phyloP scores from a whole-genome alignment of 73 alveolate genomes.

The Paramecium bursaria region DNA sequence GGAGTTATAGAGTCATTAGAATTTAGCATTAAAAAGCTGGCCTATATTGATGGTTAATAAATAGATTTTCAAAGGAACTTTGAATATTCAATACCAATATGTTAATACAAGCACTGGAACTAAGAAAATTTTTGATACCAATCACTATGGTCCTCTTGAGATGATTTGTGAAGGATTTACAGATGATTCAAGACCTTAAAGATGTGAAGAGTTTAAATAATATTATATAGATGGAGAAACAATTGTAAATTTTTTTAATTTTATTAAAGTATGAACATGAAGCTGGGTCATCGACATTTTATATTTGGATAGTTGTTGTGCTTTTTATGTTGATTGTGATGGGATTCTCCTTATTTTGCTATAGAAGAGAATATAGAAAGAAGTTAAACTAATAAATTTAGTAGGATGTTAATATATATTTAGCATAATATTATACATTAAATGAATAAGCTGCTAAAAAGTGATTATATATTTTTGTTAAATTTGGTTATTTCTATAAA shows the following conservation, averaged over 20 bases:
- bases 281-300: neutral
- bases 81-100: too few species aligned
- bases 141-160: conserved; percentile 41
- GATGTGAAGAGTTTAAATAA: conserved; percentile 3
- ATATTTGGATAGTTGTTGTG: conserved; percentile 6
- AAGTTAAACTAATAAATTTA: conserved; percentile 10
- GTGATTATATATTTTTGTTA: too few species aligned
- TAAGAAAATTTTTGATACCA: conserved; percentile 1
- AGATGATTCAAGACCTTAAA: neutral
- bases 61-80: too few species aligned
- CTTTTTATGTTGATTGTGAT: conserved; percentile 9
- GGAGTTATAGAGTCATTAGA: too few species aligned
- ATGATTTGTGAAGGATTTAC: conserved; percentile 2
- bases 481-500: too few species aligned
- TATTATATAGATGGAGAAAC: conserved; percentile 17
- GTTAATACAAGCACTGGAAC: conserved; percentile 23
- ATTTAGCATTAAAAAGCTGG: too few species aligned
- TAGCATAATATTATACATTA: conserved; percentile 15
- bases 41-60: too few species aligned
- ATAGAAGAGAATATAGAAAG: conserved; percentile 12
- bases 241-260: neutral
- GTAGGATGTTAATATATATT: conserved; percentile 12
- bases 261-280: conserved; percentile 23
- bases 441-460: too few species aligned
- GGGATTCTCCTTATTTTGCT: too few species aligned